phyloP scores from a whole-genome alignment of 2,329 filamentous ascomycete genomes.

The Phyllosticta citrichinensis region DNA sequence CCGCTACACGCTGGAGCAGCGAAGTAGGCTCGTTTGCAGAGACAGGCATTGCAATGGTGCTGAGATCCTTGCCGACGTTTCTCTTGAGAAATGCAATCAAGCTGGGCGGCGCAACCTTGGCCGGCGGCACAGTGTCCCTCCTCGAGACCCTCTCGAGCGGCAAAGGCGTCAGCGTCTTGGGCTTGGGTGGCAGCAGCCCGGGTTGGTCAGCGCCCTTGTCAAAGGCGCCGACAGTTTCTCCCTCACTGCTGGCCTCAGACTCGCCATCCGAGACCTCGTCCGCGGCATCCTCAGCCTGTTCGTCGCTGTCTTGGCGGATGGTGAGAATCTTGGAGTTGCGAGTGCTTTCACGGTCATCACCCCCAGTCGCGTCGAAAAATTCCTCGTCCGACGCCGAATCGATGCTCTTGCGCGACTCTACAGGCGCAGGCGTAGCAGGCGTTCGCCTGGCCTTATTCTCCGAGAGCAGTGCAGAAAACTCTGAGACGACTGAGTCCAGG shows the following conservation, averaged over 20 bases:
- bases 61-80: constrained; percentile 95
- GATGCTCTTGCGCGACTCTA: constrained; percentile 53
- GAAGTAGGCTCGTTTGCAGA: constrained; percentile 91
- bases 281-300: constrained; percentile 46
- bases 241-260: constrained; percentile 55
- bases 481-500: constrained; percentile 70
- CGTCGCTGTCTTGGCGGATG: constrained; percentile 62
- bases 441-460: constrained; percentile 69
- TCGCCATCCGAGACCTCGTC: constrained; percentile 41
- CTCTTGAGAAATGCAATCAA: constrained; percentile 91
- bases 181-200: constrained; percentile 60
- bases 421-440: constrained; percentile 39
- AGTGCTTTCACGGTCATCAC: constrained; percentile 14
- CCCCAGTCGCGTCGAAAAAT: constrained; percentile 85
- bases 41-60: constrained; percentile 94
- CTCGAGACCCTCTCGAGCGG: constrained; percentile 62
- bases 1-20: constrained; percentile 75
- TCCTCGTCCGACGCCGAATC: constrained; percentile 77
- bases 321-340: constrained; percentile 56
- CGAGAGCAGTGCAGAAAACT: constrained; percentile 68
- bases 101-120: constrained; percentile 74
- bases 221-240: constrained; percentile 37
- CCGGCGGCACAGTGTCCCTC: constrained; percentile 58
- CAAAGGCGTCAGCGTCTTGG: constrained; percentile 67
- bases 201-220: constrained; percentile 26